phyloP scores from a whole-genome alignment of 1,139 yeast species.

The Hansenula lynferdii region DNA sequence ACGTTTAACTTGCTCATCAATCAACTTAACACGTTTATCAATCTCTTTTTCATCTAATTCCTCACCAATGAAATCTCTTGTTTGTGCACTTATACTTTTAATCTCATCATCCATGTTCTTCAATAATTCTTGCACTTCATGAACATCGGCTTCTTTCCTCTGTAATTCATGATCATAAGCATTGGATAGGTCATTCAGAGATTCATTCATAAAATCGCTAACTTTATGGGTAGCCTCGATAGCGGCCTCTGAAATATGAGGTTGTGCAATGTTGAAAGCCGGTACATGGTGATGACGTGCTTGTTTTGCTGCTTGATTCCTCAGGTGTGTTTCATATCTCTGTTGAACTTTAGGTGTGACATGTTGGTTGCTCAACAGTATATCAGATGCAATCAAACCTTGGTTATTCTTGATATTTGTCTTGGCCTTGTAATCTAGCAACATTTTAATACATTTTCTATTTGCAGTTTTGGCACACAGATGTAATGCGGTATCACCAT shows the following conservation, averaged over 20 bases:
- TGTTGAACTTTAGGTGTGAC: constrained; percentile 21
- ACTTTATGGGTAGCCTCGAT: constrained; percentile 43
- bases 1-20: constrained; percentile 23
- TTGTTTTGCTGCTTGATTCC: constrained; percentile 8
- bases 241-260: constrained; percentile 43
- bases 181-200: constrained; percentile 47
- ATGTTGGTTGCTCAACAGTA: constrained; percentile 31
- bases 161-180: constrained; percentile 48
- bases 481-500: constrained; percentile 88
- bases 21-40: constrained; percentile 12
- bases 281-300: not conserved
- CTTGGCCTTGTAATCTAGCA: constrained; percentile 68
- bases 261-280: constrained; percentile 22
- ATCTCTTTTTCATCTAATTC: constrained; percentile 14
- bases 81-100: constrained; percentile 25
- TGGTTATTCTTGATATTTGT: constrained; percentile 67
- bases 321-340: constrained; percentile 19
- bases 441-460: constrained; percentile 66
- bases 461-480: constrained; percentile 75
- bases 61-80: constrained; percentile 25
- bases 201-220: constrained; percentile 37
- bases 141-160: constrained; percentile 44
- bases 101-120: constrained; percentile 37
- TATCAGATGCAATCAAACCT: constrained; percentile 73
- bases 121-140: constrained; percentile 38